Base-by-base conservation (phyloP, 192 early-diverging fungal species). In the Anaeromyces robustus region DNA sequence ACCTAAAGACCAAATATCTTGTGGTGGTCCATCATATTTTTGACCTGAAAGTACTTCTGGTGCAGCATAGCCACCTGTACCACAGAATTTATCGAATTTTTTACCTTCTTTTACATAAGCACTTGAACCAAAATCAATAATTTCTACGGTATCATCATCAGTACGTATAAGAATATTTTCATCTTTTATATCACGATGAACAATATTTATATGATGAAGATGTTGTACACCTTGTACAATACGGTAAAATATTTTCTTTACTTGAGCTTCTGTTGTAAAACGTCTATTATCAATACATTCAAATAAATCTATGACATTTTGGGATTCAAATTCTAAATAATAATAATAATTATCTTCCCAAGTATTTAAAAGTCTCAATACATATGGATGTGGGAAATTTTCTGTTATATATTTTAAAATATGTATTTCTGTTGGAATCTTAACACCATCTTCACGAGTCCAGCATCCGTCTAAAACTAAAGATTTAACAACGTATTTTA, bases 151-250 rank as follows among this genome's bases (percentile, higher is more conserved):
- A 78, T 86, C 84, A 26, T 83, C 39, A 68, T 90, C 84, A 82
- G 91, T 89, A 78, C 93, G 81, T 80, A 94, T 90, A n/a, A 94
- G 43, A 52, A 52, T 91, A 85, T 96, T 96, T 81, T 96, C 95
- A 79, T 96, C 95, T 84, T 96, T 96, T 82, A 98, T 90, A 84
- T 98, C 95, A 30, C 93, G 85, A 79, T 96, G 95, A 59, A 59
- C 78, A 30, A 96, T 89, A n/a, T 89, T 90, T 32, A 90, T 88
- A 78, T 85, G 85, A 84, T 96, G 94, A 31, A 93, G 78, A 83
- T 92, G 91, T 77, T 84, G 52, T 18, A 93, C 87, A 12, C 89
- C 91, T 28, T 83, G 81, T 13, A 86, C 86, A 30, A 93, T 84
- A 81, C 92, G 92, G 29, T 82, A 77, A 77, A 92, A 92, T 13